These are phyloP conservation scores for Aspergillus neoniger DNA, from an alignment of 2,329 filamentous ascomycete species.

Conservation along the genomic window DNA sequence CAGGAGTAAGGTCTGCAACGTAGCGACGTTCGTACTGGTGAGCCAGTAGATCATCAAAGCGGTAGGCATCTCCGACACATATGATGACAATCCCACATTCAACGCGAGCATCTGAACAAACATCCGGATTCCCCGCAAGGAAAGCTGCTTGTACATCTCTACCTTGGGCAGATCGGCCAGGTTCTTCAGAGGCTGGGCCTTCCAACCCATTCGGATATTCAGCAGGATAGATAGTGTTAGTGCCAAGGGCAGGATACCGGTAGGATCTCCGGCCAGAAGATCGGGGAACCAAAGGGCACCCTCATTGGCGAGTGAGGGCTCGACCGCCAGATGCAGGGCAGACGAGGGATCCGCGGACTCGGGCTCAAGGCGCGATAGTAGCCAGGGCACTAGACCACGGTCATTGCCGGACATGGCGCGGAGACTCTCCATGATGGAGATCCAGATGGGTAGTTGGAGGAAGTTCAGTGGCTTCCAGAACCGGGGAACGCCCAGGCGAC, in stretches of 20 bases:
- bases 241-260: conserved; percentile 51
- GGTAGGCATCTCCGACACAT: conserved; percentile 41
- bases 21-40: conserved; percentile 46
- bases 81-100: conserved; percentile 38
- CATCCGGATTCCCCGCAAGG: conserved; percentile 30
- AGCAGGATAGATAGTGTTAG: conserved; percentile 52
- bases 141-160: conserved; percentile 27
- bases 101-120: conserved; percentile 43
- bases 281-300: conserved; percentile 64
- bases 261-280: conserved; percentile 56
- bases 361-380: conserved; percentile 31
- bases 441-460: conserved; percentile 50
- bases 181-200: conserved; percentile 19
- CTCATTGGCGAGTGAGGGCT: conserved; percentile 56
- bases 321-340: conserved; percentile 35
- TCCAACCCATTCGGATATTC: conserved; percentile 46
- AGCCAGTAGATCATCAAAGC: conserved; percentile 56
- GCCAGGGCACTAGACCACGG: conserved; percentile 43
- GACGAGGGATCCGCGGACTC: conserved; percentile 15
- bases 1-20: conserved; percentile 42
- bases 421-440: conserved; percentile 51
- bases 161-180: conserved; percentile 30
- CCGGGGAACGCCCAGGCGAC: conserved; percentile 35
- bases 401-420: conserved; percentile 50
- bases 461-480: conserved; percentile 38